phyloP scores from a whole-genome alignment of 2,329 filamentous ascomycete genomes.

The Onygenales sp. region DNA sequence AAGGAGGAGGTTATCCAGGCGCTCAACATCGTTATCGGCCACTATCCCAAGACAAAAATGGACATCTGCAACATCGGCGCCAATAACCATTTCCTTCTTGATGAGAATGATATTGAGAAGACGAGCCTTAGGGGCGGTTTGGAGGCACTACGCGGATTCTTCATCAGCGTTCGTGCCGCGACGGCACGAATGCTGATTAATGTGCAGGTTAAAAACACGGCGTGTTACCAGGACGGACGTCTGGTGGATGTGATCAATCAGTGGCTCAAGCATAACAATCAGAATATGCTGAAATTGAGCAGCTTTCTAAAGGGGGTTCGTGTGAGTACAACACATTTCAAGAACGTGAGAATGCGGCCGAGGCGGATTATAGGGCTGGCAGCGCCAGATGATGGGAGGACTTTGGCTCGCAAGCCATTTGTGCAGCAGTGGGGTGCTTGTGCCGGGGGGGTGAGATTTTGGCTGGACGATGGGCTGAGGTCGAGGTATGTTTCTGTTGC shows the following conservation, averaged over 20 bases:
- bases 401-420: too few species aligned
- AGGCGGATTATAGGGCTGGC: too few species aligned
- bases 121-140: constrained; percentile 43
- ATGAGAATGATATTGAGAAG: constrained; percentile 19
- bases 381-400: too few species aligned
- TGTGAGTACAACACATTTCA: neutral
- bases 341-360: too few species aligned
- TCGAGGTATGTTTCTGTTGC: constrained; percentile 25
- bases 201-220: constrained; percentile 51
- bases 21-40: constrained; percentile 48
- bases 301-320: neutral
- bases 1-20: constrained; percentile 46
- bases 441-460: too few species aligned
- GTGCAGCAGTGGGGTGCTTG: too few species aligned
- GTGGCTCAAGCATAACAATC: constrained; percentile 2
- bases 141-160: constrained; percentile 53
- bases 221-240: constrained; percentile 44
- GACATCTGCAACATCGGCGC: constrained; percentile 40
- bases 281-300: neutral
- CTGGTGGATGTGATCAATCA: constrained; percentile 29
- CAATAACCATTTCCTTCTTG: constrained; percentile 44
- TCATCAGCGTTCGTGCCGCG: constrained; percentile 50
- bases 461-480: too few species aligned
- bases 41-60: constrained; percentile 34
- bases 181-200: constrained; percentile 52